A percentile compares a stretch with the other conserved stretches of the same genome.
These are phyloP conservation scores for Suaeda aralocaspica DNA, from an alignment of 148 eudicot genomes.

Conservation along the genomic window DNA sequence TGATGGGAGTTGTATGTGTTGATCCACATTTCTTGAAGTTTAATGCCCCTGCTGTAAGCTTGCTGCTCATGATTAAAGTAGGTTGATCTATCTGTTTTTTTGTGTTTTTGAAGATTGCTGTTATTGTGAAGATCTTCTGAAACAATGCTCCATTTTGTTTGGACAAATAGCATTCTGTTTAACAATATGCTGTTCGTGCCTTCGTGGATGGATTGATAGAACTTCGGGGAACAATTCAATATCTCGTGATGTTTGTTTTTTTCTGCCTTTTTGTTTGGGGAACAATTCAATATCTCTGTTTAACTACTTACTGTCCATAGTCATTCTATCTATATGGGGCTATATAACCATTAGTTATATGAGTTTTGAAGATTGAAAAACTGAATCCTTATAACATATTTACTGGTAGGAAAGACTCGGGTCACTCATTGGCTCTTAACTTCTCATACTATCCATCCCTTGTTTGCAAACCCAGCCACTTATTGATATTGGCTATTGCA, in stretches of 20 bases:
- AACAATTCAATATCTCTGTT: no score
- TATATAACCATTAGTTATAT: neutral
- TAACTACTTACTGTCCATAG: neutral
- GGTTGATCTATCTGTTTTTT: neutral
- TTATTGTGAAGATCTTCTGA: neutral
- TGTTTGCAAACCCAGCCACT: no score
- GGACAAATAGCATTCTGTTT: neutral
- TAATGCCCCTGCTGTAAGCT: neutral
- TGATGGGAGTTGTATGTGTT: neutral
- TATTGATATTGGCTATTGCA: no score
- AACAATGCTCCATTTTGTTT: neutral
- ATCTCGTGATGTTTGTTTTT: neutral
- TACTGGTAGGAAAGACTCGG: neutral
- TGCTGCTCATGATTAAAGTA: neutral
- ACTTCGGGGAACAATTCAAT: neutral
- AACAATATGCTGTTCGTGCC: neutral
- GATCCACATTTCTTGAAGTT: neutral
- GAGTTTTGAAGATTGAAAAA: neutral
- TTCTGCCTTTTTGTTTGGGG: neutral
- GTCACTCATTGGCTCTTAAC: neutral
- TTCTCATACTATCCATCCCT: no score
- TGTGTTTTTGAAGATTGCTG: neutral
- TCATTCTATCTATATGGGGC: neutral
- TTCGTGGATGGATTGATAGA: neutral
- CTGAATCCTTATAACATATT: neutral